Evolutionary conservation across 1,284 basidiomycete species (phyloP), one percentile per base, ranked within the genome.

Genomic region (Ceratobasidium theobromae): DNA sequence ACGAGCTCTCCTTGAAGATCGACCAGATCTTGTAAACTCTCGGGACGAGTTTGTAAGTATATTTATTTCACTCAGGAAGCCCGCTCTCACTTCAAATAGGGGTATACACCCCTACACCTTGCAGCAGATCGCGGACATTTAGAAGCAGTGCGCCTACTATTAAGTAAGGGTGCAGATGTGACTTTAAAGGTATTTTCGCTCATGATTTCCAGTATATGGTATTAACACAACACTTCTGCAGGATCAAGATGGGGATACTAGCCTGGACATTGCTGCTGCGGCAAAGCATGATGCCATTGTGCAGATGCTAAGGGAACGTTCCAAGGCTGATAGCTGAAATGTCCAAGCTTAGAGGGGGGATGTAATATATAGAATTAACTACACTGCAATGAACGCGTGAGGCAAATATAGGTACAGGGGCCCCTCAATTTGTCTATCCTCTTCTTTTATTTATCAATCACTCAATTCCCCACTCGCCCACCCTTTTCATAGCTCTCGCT

Each of bases 381-480:
- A 30, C 25, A 45, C 35, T 14, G n/a, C n/a, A n/a, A n/a, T n/a
- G n/a, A n/a, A n/a, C n/a, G n/a, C n/a, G n/a, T n/a, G n/a, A n/a
- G n/a, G n/a, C n/a, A n/a, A n/a, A n/a, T n/a, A n/a, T n/a, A n/a
- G n/a, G n/a, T n/a, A n/a, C n/a, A n/a, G n/a, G n/a, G n/a, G n/a
- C n/a, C n/a, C n/a, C n/a, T n/a, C 3, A 33, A 23, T 49, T 49
- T 21, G n/a, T 5, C 33, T 3, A 28, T 33, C 14, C 28, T 9
- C 14, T 35, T 21, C 48, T 46, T 51, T 33, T 46, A n/a, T 41
- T 28, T 12, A 14, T 23, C 18, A 33, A 12, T 52, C 46, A 65
- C 43, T 89, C 88, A 21, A 92, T 85, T 49, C 81, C 85, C 95
- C 95, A 97, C 54, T 80, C 79, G 0, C 96, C 96, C 0, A 99